These are phyloP conservation scores for Fusarium nematophilum DNA, from an alignment of 2,329 filamentous ascomycete genomes.

Conservation along the genomic window DNA sequence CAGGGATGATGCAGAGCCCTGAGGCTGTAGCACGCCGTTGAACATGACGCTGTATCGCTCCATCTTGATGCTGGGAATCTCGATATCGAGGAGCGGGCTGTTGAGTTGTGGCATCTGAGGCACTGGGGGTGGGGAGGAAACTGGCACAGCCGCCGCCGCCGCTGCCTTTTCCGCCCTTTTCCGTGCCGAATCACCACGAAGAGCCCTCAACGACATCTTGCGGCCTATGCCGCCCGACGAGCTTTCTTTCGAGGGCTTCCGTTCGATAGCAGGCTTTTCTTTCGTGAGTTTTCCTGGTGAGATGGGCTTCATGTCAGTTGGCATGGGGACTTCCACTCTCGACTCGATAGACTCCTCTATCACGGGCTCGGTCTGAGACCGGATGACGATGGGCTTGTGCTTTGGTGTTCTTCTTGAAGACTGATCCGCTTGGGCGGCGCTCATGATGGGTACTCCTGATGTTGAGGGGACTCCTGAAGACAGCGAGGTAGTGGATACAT, in stretches of 20 bases:
- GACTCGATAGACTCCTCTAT: conserved; percentile 18
- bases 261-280: conserved; percentile 18
- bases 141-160: conserved; percentile 14
- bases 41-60: conserved; percentile 98
- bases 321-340: conserved; percentile 11
- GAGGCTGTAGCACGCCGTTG: conserved; percentile 72
- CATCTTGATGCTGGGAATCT: conserved; percentile 83
- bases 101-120: conserved; percentile 32
- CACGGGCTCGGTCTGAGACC: conserved; percentile 56
- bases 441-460: not conserved
- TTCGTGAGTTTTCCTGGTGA: conserved; percentile 28
- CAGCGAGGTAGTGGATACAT: conserved; percentile 37
- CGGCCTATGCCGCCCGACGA: conserved; percentile 39
- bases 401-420: conserved; percentile 41
- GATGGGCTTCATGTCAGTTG: conserved; percentile 9
- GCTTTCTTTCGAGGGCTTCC: conserved; percentile 34
- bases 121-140: conserved; percentile 30
- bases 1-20: conserved; percentile 50
- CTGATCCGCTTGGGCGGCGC: conserved; percentile 20
- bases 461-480: conserved; percentile 17
- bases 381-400: conserved; percentile 57
- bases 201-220: conserved; percentile 41
- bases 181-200: conserved; percentile 39
- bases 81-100: conserved; percentile 70
- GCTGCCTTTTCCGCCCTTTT: conserved; percentile 38